Conservation (phyloP, 129 eudicot genomes). For the Centrapalus pauciflorus region DNA sequence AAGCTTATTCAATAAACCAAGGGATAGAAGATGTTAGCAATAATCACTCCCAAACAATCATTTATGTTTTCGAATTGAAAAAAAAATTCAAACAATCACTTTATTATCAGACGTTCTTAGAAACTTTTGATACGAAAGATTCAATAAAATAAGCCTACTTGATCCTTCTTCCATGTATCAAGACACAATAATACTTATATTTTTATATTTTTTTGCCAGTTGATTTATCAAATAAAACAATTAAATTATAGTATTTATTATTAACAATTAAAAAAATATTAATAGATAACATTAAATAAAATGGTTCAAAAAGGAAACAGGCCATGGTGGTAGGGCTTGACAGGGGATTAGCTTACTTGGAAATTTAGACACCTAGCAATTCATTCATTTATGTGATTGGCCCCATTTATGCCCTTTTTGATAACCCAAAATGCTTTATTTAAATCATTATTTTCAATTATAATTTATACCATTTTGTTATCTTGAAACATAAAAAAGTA, state of each 20-base stretch:
- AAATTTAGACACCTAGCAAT: slow-evolving; percentile 19
- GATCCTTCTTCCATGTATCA: slow-evolving; percentile 2
- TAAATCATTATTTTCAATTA: neutral
- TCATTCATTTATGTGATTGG: slow-evolving; percentile 26
- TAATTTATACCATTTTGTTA: neutral
- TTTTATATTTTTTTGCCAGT: neutral
- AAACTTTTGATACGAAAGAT: no score
- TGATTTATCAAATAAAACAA: neutral
- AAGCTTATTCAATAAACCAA: no score
- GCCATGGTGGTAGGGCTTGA: slow-evolving; percentile 32
- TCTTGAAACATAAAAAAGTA: neutral
- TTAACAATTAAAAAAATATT: neutral
- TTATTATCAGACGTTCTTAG: no score
- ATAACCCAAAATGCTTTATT: slow-evolving; percentile 4
- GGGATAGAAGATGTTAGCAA: no score
- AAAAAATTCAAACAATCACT: no score
- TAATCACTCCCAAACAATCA: no score
- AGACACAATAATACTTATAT: neutral
- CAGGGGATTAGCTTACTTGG: slow-evolving; percentile 21
- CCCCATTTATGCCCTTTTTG: slow-evolving; percentile 21
- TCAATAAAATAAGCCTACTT: neutral
- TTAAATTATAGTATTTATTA: neutral
- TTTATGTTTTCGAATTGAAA: no score
- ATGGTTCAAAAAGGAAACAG: slow-evolving; percentile 15
- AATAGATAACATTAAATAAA: slow-evolving; percentile 16